phyloP scores from a whole-genome alignment of 176 grass and related monocot species.

The Oryza glaberrima region DNA sequence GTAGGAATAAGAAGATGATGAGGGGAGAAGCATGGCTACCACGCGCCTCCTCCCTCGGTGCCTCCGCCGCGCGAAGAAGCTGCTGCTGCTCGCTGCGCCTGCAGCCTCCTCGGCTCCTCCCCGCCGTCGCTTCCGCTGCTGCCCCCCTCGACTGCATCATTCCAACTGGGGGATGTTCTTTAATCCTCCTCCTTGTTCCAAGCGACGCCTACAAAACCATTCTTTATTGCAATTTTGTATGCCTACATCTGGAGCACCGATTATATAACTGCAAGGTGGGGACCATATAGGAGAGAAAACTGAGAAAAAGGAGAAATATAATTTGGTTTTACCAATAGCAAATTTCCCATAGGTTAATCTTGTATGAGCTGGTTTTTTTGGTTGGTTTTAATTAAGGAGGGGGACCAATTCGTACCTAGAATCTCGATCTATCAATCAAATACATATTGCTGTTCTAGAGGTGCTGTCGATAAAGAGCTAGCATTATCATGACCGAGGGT shows the following conservation, averaged over 20 bases:
- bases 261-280: conserved; percentile 18
- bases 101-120: conserved; percentile 5
- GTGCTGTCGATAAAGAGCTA: fast-evolving
- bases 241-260: conserved; percentile 22
- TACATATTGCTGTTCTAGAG: not conserved
- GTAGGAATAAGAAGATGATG: conserved; percentile 47
- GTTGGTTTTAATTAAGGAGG: not conserved
- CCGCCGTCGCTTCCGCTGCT: conserved; percentile 36
- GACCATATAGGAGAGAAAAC: not conserved
- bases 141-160: conserved; percentile 45
- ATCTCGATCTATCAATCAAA: not conserved
- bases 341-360: not conserved
- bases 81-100: not conserved
- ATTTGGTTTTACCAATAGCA: not conserved
- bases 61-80: conserved; percentile 37
- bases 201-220: conserved; percentile 11
- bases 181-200: conserved; percentile 27
- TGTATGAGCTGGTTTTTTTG: not conserved
- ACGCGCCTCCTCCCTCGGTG: conserved; percentile 50
- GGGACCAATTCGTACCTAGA: not conserved
- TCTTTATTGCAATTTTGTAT: conserved; percentile 18
- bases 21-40: conserved; percentile 50
- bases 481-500: not conserved
- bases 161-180: conserved; percentile 37
- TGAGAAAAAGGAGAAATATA: not conserved